Base-by-base conservation (phyloP, 352 stramenopile genomes). In the Phytophthora hybrid region DNA sequence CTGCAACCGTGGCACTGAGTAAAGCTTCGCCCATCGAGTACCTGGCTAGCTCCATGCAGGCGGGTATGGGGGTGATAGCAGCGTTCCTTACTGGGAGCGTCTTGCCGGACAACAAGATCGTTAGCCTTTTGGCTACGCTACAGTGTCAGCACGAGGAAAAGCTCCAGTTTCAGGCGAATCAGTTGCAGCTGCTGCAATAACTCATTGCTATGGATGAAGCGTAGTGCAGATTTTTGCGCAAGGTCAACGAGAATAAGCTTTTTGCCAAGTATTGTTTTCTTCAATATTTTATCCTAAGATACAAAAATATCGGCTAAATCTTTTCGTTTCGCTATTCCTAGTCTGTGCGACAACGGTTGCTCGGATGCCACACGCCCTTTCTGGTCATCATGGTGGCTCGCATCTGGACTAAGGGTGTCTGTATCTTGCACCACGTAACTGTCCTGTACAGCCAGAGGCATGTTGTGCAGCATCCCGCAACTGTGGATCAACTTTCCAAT, bases 401-500 rank as follows among this genome's bases (percentile, higher is more conserved):
- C 41, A n/a, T 51, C 41, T 51, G 41, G 13, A n/a, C 41, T 3
- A 5, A 21, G 41, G 5, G 41, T 3, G 4, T 51, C 41, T 1
- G 11, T 19, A 7, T 7, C 41, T 7, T 16, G 6, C 18, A 51
- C 41, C 18, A 19, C 41, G 18, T 19, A 63, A 18, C 10, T 59
- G 14, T 59, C 54, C 6, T 49, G 39, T 11, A 57, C 11, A 37
- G 3, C 16, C 10, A 62, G 6, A 66, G 3, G 23, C 23, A 26
- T 26, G 23, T 26, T 26, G 23, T 26, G 23, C 3, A 26, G 23
- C 23, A 26, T 57, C 1, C 60, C 37, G 47, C 66, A 69, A 19
- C 46, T 41, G 1, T 55, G 26, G 21, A 74, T 74, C 0, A 78
- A 10, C 21, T 78, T 69, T n/a, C 47, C 23, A 7, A 64, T 39